Percentiles rank a stretch among this genome's conserved stretches.
phyloP scores from a whole-genome alignment of 148 eudicot species.

The Mesembryanthemum crystallinum region DNA sequence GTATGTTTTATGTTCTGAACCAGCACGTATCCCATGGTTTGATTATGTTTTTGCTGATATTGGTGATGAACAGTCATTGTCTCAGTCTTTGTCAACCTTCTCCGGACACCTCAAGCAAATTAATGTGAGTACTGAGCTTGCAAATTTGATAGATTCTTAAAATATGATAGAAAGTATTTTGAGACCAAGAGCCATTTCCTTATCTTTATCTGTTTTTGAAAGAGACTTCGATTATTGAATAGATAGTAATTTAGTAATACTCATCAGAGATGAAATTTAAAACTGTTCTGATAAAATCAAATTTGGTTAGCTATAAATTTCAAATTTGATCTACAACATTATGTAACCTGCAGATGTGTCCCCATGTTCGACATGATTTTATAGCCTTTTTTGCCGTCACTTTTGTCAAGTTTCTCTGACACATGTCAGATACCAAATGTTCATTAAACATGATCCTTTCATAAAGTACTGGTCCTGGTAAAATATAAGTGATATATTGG shows the following conservation, averaged over 20 bases:
- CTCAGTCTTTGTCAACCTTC: constrained; percentile 94
- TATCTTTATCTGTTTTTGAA: too few relatives aligned
- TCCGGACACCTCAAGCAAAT: constrained; percentile 96
- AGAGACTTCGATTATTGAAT: too few relatives aligned
- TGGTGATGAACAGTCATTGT: constrained; percentile 93
- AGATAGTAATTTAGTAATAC: too few relatives aligned
- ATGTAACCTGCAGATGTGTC: background rate
- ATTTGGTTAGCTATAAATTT: background rate
- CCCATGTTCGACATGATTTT: background rate
- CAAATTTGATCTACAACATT: background rate
- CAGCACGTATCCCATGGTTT: constrained; percentile 82
- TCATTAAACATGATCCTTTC: background rate
- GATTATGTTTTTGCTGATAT: constrained; percentile 94
- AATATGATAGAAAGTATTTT: too few relatives aligned
- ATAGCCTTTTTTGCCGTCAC: background rate
- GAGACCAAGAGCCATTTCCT: too few relatives aligned
- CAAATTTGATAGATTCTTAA: background rate
- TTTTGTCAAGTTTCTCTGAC: background rate
- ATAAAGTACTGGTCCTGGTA: background rate
- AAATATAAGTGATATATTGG: background rate
- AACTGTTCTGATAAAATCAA: background rate
- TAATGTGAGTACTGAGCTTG: constrained; percentile 57
- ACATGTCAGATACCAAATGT: background rate
- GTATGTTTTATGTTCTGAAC: constrained; percentile 78
- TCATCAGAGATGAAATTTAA: background rate